Evolutionary conservation across 2,329 filamentous ascomycete genomes (phyloP).

Genomic region (Proliferodiscus dingleyae): DNA sequence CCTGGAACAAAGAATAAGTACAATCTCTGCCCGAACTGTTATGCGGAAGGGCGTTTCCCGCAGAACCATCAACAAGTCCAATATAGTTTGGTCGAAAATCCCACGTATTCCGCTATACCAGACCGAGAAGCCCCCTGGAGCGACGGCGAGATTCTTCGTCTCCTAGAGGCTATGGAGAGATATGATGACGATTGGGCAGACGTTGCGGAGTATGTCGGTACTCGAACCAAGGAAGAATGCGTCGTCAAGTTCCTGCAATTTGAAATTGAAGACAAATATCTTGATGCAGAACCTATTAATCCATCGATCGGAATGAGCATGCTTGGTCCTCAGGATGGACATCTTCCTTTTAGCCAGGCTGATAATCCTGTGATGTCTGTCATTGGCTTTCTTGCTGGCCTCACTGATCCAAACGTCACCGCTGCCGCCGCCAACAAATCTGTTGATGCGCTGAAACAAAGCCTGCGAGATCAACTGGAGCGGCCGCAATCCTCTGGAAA

Average conservation of each 20-base stretch:
- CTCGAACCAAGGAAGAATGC: slow-evolving; percentile 89
- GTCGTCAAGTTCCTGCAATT: slow-evolving; percentile 94
- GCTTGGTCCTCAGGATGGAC: slow-evolving; percentile 69
- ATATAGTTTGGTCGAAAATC: slow-evolving; percentile 86
- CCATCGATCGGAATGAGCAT: slow-evolving; percentile 55
- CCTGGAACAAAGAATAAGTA: slow-evolving; percentile 56
- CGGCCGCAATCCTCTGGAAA: slow-evolving; percentile 50
- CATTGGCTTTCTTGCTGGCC: slow-evolving; percentile 84
- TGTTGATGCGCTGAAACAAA: slow-evolving; percentile 78
- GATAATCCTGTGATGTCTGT: slow-evolving; percentile 98
- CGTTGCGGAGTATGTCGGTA: slow-evolving; percentile 87
- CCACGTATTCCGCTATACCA: slow-evolving; percentile 69
- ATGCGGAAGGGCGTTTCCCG: slow-evolving; percentile 77
- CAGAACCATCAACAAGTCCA: slow-evolving; percentile 71
- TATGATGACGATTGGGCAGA: slow-evolving; percentile 96
- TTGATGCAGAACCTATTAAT: slow-evolving; percentile 66
- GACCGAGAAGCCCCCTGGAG: slow-evolving; percentile 88
- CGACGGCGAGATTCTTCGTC: slow-evolving; percentile 80
- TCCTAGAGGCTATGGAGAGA: slow-evolving; percentile 85
- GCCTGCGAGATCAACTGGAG: slow-evolving; percentile 74
- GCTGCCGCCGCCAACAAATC: slow-evolving; percentile 87
- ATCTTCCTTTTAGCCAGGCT: slow-evolving; percentile 82
- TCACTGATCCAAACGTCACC: slow-evolving; percentile 85
- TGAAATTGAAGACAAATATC: slow-evolving; percentile 95
- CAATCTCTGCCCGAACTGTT: slow-evolving; percentile 89